Base-by-base conservation (phyloP, 768 basidiomycete genomes). In the Auricularia cornea region DNA sequence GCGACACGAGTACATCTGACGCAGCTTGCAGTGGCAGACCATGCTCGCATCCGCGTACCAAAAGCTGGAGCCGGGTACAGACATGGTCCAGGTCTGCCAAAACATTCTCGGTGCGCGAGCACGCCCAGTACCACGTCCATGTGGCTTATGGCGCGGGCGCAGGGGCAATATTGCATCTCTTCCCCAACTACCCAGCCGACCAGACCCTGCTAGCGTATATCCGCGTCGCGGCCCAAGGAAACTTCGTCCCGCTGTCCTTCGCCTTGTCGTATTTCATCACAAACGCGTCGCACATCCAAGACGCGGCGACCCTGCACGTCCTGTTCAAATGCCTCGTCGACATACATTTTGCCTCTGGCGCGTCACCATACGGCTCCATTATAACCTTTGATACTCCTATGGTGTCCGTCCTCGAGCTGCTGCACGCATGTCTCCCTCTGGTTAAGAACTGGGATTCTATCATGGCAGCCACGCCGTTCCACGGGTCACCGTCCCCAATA, bases 91-190 rank as follows among this genome's bases (percentile, higher is more conserved):
- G 54, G 26, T 57, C 54, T 26, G 54, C 18, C 18, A 57, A 29
- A 28, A 8, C 29, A 28, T 57, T 11, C 54, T 57, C 12, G 30
- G 54, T 57, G 16, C 12, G 54, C 28, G n/a, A n/a, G n/a, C n/a
- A n/a, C n/a, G n/a, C n/a, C n/a, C n/a, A n/a, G n/a, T n/a, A n/a
- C n/a, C n/a, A n/a, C n/a, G n/a, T n/a, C n/a, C n/a, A n/a, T n/a
- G n/a, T n/a, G n/a, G n/a, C n/a, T n/a, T n/a, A n/a, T n/a, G n/a
- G n/a, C n/a, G n/a, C n/a, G n/a, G 38, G 38, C 14, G 29, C 62
- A 92, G 90, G 88, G 68, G 86, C 90, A 3, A 81, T 91, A 12
- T 77, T 92, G 54, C 74, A 81, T 8, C 78, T 92, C 18, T 89
- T 84, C 69, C 78, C 83, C 60, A 80, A 81, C 57, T 88, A 89